Percentiles rank a stretch among this genome's conserved stretches.
Evolutionary conservation across 202 grass and related monocot species (phyloP).

Genomic region (Bolboschoenoplectus hybrid): DNA sequence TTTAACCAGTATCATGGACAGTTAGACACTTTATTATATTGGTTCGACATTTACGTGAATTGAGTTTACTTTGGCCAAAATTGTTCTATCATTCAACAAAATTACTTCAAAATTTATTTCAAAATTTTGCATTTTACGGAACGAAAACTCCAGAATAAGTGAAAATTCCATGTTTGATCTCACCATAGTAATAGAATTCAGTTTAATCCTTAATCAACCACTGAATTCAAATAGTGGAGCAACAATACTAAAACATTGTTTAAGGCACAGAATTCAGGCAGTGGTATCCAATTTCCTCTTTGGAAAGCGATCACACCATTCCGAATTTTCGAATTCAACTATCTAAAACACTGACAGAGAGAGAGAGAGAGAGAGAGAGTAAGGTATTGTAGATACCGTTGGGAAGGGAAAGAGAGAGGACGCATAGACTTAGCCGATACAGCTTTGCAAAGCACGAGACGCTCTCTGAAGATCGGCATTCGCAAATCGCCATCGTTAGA

Average conservation of each 20-base stretch:
- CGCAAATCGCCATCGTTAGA: slow-evolving; percentile 18
- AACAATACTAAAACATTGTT: neutral
- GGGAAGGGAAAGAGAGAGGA: slow-evolving; percentile 50
- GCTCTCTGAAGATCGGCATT: slow-evolving; percentile 31
- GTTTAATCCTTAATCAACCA: neutral
- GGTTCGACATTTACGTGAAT: neutral
- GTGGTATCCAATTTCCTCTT: neutral
- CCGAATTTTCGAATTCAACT: neutral
- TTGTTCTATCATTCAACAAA: neutral
- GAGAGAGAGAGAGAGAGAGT: neutral
- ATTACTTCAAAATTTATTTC: neutral
- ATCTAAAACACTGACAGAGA: neutral
- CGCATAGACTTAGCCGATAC: slow-evolving; percentile 48
- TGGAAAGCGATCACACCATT: neutral
- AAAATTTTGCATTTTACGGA: neutral
- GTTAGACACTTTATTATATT: neutral
- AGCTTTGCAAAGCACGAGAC: slow-evolving; percentile 43
- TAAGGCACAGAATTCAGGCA: neutral
- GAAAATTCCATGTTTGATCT: neutral
- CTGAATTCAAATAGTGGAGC: neutral
- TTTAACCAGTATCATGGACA: slow-evolving; percentile 14
- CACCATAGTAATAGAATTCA: neutral
- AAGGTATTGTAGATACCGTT: slow-evolving; percentile 52
- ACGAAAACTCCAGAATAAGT: neutral
- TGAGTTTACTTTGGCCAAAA: slow-evolving; percentile 14